phyloP scores from a whole-genome alignment of 768 basidiomycete species.

The Sutorius australiensis region DNA sequence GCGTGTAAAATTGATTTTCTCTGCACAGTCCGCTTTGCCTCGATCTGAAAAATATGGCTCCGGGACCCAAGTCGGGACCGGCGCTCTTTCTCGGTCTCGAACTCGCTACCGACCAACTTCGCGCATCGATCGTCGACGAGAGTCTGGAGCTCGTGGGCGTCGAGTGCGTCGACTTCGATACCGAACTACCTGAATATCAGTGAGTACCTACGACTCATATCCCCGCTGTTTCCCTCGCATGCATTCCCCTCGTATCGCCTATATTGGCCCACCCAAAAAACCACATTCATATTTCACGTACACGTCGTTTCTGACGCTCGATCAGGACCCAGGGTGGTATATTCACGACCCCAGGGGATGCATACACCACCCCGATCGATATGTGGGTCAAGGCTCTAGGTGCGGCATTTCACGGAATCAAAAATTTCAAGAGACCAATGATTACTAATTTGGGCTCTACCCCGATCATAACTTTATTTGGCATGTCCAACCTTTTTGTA shows the following conservation, averaged over 20 bases:
- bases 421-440: slow-evolving; percentile 45
- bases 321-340: slow-evolving; percentile 80
- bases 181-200: slow-evolving; percentile 77
- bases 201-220: slow-evolving; percentile 38
- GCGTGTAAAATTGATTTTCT: slow-evolving; percentile 5
- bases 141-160: slow-evolving; percentile 78
- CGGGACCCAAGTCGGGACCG: slow-evolving; percentile 38
- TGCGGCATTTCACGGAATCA: slow-evolving; percentile 53
- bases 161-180: slow-evolving; percentile 80
- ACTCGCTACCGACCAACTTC: slow-evolving; percentile 78
- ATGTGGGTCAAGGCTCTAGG: slow-evolving; percentile 90
- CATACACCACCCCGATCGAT: slow-evolving; percentile 83
- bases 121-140: slow-evolving; percentile 81
- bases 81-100: slow-evolving; percentile 83
- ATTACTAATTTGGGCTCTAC: slow-evolving; percentile 34
- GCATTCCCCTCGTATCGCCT: not conserved
- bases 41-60: slow-evolving; percentile 27
- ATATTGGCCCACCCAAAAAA: slow-evolving; percentile 1
- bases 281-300: slow-evolving; percentile 1
- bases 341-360: slow-evolving; percentile 82
- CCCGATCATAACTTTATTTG: slow-evolving; percentile 32
- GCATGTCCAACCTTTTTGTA: slow-evolving; percentile 32
- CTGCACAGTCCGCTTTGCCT: not conserved
- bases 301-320: slow-evolving; percentile 17
- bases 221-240: not conserved